These are phyloP conservation scores for Silybum marianum DNA, from an alignment of 129 eudicot genomes.

Conservation along the genomic window DNA sequence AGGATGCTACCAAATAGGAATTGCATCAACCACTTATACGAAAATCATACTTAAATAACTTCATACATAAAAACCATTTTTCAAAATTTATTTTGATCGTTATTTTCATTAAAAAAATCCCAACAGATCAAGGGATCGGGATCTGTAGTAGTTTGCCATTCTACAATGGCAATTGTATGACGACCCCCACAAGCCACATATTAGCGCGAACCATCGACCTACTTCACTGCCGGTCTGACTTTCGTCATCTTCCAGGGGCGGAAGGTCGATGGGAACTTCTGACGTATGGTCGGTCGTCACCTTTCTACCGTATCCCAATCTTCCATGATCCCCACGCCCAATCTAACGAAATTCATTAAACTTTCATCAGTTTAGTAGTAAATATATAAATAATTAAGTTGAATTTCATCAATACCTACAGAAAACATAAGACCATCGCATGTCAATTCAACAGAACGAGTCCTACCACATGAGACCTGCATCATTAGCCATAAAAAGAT, in stretches of 20 bases:
- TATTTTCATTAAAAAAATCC: not conserved
- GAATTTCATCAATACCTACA: slow-evolving; percentile 46
- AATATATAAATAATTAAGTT: not conserved
- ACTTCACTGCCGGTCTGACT: slow-evolving; percentile 35
- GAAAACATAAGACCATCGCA: slow-evolving; percentile 90
- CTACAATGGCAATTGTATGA: slow-evolving; percentile 76
- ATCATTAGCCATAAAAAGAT: not conserved
- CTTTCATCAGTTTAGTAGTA: not conserved
- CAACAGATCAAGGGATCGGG: slow-evolving; percentile 27
- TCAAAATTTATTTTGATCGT: not conserved
- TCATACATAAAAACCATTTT: not conserved
- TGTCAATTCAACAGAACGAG: slow-evolving; percentile 97
- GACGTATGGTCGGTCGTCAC: slow-evolving; percentile 88
- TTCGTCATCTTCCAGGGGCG: slow-evolving; percentile 43
- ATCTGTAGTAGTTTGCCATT: slow-evolving; percentile 55
- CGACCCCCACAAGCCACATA: slow-evolving; percentile 97
- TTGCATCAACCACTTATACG: not conserved
- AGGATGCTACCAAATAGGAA: not conserved
- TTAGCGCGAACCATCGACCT: slow-evolving; percentile 89
- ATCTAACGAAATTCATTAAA: slow-evolving; percentile 42
- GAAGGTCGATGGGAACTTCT: slow-evolving; percentile 78
- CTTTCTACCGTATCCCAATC: slow-evolving; percentile 90
- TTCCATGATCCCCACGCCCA: slow-evolving; percentile 99
- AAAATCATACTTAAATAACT: not conserved
- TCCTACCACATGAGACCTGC: slow-evolving; percentile 98